Conservation (phyloP, 495 filamentous ascomycete species). For the Emericellopsis terricola region DNA sequence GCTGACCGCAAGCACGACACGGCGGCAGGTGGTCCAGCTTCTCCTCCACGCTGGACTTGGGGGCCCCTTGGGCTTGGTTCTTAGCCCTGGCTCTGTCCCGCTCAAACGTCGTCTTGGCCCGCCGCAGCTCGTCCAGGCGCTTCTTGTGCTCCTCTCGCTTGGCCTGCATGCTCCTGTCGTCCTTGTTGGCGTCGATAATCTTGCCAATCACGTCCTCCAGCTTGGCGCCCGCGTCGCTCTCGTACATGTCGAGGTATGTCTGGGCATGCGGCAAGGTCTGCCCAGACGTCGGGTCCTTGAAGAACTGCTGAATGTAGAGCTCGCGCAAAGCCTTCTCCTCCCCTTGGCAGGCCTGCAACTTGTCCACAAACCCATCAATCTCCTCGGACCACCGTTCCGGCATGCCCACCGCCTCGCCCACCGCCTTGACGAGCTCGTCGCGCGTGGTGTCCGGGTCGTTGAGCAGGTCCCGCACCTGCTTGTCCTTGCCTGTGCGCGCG, state of each 20-base stretch:
- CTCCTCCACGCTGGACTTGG: conserved; percentile 18
- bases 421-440: conserved; percentile 5
- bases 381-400: conserved; percentile 8
- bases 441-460: conserved; percentile 7
- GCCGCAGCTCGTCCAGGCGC: conserved; percentile 20
- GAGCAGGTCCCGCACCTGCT: conserved; percentile 9
- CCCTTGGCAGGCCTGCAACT: conserved; percentile 1
- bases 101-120: conserved; percentile 24
- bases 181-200: conserved; percentile 18
- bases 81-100: conserved; percentile 1
- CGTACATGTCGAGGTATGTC: conserved; percentile 23
- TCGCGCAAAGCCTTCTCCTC: conserved; percentile 4
- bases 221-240: conserved; percentile 7
- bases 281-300: conserved; percentile 8
- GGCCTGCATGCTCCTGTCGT: conserved; percentile 11
- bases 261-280: conserved; percentile 8
- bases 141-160: conserved; percentile 16
- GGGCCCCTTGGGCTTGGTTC: conserved; percentile 5
- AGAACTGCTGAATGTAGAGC: conserved; percentile 17
- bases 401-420: conserved; percentile 1
- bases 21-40: conserved; percentile 16
- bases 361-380: conserved; percentile 6
- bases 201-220: conserved; percentile 19
- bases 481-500: conserved; percentile 7
- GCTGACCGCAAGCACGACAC: conserved; percentile 18